A percentile compares a stretch with the other conserved stretches of the same genome.
Conservation (phyloP, 2,329 filamentous ascomycete species). For the Ophiostoma sp. region DNA sequence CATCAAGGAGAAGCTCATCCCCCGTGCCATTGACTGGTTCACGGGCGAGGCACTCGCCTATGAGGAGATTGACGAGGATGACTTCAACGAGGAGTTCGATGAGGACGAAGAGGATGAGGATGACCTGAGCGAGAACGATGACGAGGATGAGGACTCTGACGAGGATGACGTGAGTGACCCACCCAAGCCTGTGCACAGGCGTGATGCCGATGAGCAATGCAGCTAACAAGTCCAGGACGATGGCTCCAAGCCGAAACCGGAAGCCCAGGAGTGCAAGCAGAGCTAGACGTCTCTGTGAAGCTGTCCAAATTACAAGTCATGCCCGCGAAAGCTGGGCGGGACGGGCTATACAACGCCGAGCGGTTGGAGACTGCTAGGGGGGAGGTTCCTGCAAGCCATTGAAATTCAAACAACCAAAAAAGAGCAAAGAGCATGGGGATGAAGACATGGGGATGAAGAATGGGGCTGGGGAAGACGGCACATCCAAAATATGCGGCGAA, state of each 20-base stretch:
- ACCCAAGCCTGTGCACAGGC: neutral
- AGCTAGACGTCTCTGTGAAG: conserved; percentile 48
- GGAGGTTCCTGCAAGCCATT: conserved; percentile 9
- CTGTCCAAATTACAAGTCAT: neutral
- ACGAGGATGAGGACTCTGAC: conserved; percentile 69
- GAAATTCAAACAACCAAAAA: neutral
- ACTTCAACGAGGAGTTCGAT: conserved; percentile 74
- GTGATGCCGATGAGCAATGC: conserved; percentile 16
- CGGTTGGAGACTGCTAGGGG: neutral
- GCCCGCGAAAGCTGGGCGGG: no score
- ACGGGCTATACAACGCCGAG: conserved; percentile 1
- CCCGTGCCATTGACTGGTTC: conserved; percentile 98
- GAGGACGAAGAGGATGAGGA: conserved; percentile 94
- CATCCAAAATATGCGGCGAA: neutral
- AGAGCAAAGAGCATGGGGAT: neutral
- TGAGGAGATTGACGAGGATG: conserved; percentile 82
- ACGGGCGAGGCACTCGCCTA: conserved; percentile 96
- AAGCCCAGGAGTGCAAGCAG: conserved; percentile 93
- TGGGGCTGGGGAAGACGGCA: no score
- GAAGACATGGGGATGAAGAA: neutral
- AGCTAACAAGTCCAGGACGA: conserved; percentile 58
- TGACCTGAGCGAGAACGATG: conserved; percentile 75
- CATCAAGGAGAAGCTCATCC: conserved; percentile 99
- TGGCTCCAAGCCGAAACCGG: conserved; percentile 84
- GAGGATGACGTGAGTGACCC: conserved; percentile 54